phyloP scores from a whole-genome alignment of 352 stramenopile genomes.

The Globisporangium yorkense region DNA sequence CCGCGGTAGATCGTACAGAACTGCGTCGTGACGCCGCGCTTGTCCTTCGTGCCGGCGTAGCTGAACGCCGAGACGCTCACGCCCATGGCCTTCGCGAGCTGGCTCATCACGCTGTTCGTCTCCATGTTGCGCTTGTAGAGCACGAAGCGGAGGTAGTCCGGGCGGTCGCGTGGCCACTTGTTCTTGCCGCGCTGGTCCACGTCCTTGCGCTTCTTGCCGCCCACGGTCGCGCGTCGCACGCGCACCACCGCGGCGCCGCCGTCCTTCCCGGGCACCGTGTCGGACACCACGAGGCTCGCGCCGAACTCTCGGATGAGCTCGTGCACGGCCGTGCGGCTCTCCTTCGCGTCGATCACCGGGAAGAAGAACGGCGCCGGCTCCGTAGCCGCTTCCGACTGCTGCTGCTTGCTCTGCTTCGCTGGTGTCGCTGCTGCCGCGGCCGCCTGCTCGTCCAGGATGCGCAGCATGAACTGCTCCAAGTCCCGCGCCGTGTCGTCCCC shows the following conservation, averaged over 20 bases:
- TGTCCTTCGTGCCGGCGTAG: slow-evolving; percentile 96
- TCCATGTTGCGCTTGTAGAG: slow-evolving; percentile 97
- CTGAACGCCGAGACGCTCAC: slow-evolving; percentile 68
- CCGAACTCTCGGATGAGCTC: slow-evolving; percentile 68
- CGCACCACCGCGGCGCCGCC: slow-evolving; percentile 55
- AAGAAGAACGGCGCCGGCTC: slow-evolving; percentile 55
- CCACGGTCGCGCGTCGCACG: slow-evolving; percentile 76
- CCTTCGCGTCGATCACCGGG: slow-evolving; percentile 73
- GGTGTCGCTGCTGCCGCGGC: slow-evolving; percentile 4
- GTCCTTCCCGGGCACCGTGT: slow-evolving; percentile 53
- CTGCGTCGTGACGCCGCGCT: slow-evolving; percentile 94
- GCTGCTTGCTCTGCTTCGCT: slow-evolving; percentile 6
- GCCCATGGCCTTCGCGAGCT: slow-evolving; percentile 68
- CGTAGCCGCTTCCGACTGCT: neutral
- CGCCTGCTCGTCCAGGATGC: slow-evolving; percentile 26
- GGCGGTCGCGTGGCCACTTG: slow-evolving; percentile 58
- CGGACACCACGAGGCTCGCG: slow-evolving; percentile 65
- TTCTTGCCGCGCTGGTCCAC: slow-evolving; percentile 50
- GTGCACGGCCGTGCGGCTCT: slow-evolving; percentile 83
- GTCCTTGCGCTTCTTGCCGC: slow-evolving; percentile 83
- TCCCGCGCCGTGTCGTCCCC: slow-evolving; percentile 29
- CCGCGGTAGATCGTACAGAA: slow-evolving; percentile 89
- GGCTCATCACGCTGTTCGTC: slow-evolving; percentile 78
- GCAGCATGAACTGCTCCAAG: slow-evolving; percentile 38
- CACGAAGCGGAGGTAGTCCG: slow-evolving; percentile 93